Percentiles rank a stretch among this genome's conserved stretches.
phyloP scores from a whole-genome alignment of 2,329 filamentous ascomycete species.

The Aureobasidium sp. region DNA sequence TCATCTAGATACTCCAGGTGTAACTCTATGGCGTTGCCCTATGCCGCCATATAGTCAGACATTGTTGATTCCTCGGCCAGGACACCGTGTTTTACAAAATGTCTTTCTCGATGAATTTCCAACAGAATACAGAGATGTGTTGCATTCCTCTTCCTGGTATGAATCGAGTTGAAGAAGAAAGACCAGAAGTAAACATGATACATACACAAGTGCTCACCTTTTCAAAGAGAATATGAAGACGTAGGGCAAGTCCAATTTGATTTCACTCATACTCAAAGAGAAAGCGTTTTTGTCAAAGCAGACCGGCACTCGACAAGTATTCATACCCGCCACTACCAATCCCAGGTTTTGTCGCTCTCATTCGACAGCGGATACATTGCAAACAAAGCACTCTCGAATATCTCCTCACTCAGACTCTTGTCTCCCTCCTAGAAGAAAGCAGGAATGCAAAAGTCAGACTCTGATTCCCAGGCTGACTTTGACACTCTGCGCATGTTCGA shows the following conservation, averaged over 20 bases:
- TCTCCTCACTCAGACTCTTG: background rate
- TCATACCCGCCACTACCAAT: background rate
- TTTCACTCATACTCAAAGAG: background rate
- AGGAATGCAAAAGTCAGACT: slow-evolving; percentile 2
- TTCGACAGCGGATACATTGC: background rate
- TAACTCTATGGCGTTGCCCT: too few relatives aligned
- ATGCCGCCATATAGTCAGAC: too few relatives aligned
- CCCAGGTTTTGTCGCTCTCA: background rate
- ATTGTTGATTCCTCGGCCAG: too few relatives aligned
- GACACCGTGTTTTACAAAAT: background rate
- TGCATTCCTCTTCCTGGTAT: too few relatives aligned
- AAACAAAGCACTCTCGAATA: background rate
- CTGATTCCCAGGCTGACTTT: background rate
- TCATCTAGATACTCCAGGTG: background rate
- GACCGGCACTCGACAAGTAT: background rate
- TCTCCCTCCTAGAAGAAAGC: slow-evolving; percentile 5
- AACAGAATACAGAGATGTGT: too few relatives aligned
- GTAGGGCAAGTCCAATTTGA: background rate
- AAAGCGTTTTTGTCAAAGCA: background rate
- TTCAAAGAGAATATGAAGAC: too few relatives aligned
- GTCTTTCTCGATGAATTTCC: too few relatives aligned
- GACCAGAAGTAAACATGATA: background rate
- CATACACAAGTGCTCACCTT: too few relatives aligned
- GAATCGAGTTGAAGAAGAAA: background rate
- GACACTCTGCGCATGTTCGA: background rate